Evolutionary conservation across 2,329 filamentous ascomycete species (phyloP), one percentile per base, ranked within the genome.

Genomic region (Fusarium papillatum): DNA sequence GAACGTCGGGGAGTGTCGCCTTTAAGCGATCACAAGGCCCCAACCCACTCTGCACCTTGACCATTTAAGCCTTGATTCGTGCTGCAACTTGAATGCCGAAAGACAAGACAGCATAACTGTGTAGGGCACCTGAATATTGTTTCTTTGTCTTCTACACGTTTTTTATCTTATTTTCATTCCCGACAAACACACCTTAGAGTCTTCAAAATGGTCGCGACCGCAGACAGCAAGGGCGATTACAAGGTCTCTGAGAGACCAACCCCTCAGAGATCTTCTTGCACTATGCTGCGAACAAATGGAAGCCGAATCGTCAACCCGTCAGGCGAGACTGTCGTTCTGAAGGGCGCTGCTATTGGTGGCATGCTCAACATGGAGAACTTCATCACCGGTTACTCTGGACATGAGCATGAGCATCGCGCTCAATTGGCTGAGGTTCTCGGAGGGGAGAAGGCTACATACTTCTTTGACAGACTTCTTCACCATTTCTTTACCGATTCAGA

Each of bases 361-460:
- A 81, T 81, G 79, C 80, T 83, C 59, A 82, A 83, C 69, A 90
- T 90, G 88, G 89, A 91, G 80, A 92, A 91, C 80, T 92, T 92
- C 84, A 92, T 92, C 74, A 91, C 88, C 1, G 91, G 91, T n/a
- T 92, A 88, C 69, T 85, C 90, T 14, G 91, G 89, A 22, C 88
- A 90, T 63, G 91, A 92, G 78, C 85, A 85, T 26, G 86, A 91
- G 71, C 88, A 90, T 71, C 88, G 90, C 11, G 85, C 85, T 4
- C 87, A 89, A 2, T 86, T 92, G 82, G 82, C 87, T 1, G 84
- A 87, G 66, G 88, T 89, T 0, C 82, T 92, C 0, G 90, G 90
- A 1, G 78, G 86, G 59, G 86, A 91, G 61, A 91, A 90, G 76
- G 88, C 89, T 61, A 85, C 90, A 7, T 92, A 87, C 83, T 91